phyloP scores from a whole-genome alignment of 768 basidiomycete genomes.

The Auriscalpium microsporum region DNA sequence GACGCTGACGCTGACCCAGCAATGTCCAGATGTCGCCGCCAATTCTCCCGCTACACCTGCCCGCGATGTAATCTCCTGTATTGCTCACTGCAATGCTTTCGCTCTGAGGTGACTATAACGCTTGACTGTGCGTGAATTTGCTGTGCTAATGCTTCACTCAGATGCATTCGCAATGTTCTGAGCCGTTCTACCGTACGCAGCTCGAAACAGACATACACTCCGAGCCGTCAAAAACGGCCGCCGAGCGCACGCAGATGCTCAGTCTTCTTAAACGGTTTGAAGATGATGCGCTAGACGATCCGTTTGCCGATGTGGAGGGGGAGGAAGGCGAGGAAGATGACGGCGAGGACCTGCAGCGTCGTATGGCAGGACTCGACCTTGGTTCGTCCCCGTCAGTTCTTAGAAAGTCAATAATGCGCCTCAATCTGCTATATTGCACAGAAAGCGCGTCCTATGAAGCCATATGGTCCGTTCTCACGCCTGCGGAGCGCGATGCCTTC shows the following conservation, averaged over 20 bases:
- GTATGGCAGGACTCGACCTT: conserved; percentile 53
- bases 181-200: conserved; percentile 73
- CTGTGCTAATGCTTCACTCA: conserved; percentile 14
- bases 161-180: conserved; percentile 71
- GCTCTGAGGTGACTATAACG: conserved; percentile 28
- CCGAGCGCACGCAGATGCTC: conserved; percentile 60
- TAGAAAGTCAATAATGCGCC: background rate
- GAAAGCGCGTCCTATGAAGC: conserved; percentile 47
- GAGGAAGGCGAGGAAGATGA: conserved; percentile 32
- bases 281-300: conserved; percentile 41
- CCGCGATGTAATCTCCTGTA: conserved; percentile 75
- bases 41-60: conserved; percentile 75
- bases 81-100: conserved; percentile 75
- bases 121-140: background rate
- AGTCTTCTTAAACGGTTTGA: conserved; percentile 67
- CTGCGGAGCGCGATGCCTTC: conserved; percentile 55
- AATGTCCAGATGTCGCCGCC: conserved; percentile 54
- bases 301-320: conserved; percentile 25
- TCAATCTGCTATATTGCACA: conserved; percentile 18
- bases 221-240: conserved; percentile 42
- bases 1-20: background rate
- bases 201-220: conserved; percentile 54
- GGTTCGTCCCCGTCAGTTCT: conserved; percentile 31
- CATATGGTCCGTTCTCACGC: conserved; percentile 53
- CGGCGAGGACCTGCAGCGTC: conserved; percentile 34